Evolutionary conservation across 1,284 basidiomycete species (phyloP), one percentile per base, ranked within the genome.

Genomic region (Bjerkandera adusta): DNA sequence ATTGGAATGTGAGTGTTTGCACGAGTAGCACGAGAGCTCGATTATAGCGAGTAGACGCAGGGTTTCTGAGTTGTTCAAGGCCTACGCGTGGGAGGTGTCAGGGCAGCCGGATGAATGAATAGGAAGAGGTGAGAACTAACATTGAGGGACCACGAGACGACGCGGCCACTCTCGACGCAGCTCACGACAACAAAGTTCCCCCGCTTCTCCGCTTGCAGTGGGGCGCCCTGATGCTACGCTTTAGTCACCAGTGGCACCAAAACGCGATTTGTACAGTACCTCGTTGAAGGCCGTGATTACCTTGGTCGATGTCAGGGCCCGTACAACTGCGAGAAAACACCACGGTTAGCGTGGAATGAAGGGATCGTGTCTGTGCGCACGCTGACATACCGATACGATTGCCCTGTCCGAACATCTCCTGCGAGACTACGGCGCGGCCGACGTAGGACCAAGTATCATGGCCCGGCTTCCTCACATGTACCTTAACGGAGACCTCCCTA

Each of bases 91-190:
- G 22, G 36, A 38, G 5, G 42, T 33, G 33, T 24, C 35, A 32
- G 43, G 22, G 32, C 12, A 33, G 22, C 16, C 26, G 15, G 16
- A 13, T 27, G 20, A 33, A 29, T 36, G 38, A 49, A 37, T 39
- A n/a, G 39, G n/a, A n/a, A n/a, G n/a, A n/a, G n/a, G n/a, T 4
- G 35, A 37, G 45, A n/a, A 44, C 59, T 60, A 69, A 88, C 86
- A 60, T 89, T 89, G 49, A 90, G 62, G 29, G 87, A 90, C 87
- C 87, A 90, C n/a, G 88, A 89, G 29, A 89, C 70, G 36, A 90
- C 87, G 33, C 76, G 77, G 27, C 71, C 62, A 20, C 78, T 79
- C 50, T 89, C 85, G 11, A 90, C 79, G 47, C 80, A 83, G 34
- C 84, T 82, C 48, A 90, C 76, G 24, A 90, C 85, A 21, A 90